Conservation (phyloP, 2,329 filamentous ascomycete species). For the Chaetothyriales sp. region DNA sequence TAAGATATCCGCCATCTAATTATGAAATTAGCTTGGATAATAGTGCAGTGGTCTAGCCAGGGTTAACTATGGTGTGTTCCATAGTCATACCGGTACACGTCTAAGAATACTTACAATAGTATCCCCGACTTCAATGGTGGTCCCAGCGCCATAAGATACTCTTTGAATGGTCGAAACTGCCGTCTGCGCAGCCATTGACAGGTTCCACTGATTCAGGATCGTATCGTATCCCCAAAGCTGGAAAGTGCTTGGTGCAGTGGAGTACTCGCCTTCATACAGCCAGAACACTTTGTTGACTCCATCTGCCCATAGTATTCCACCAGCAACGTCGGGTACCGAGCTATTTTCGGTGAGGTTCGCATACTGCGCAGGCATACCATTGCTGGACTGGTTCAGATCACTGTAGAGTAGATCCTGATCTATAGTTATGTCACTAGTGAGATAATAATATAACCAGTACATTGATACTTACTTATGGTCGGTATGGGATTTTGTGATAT, state of each 20-base stretch:
- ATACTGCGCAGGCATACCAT: constrained; percentile 39
- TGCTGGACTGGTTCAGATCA: constrained; percentile 36
- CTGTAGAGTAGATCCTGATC: constrained; percentile 45
- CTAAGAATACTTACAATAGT: constrained; percentile 27
- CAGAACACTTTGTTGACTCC: constrained; percentile 50
- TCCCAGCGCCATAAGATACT: constrained; percentile 45
- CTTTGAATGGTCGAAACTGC: constrained; percentile 27
- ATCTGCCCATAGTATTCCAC: constrained; percentile 45
- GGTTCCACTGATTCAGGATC: constrained; percentile 43
- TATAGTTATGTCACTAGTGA: constrained; percentile 16
- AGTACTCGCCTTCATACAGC: constrained; percentile 47
- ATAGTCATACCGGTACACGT: no score
- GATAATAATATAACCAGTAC: neutral
- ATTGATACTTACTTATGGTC: constrained; percentile 39
- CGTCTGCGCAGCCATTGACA: constrained; percentile 25
- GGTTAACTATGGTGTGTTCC: no score
- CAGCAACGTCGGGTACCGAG: constrained; percentile 39
- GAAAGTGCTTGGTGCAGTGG: constrained; percentile 31
- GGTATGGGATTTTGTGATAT: constrained; percentile 37
- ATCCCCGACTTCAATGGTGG: constrained; percentile 42
- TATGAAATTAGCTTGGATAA: neutral
- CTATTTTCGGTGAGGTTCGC: constrained; percentile 47
- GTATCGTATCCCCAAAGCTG: constrained; percentile 46
- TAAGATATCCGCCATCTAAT: constrained; percentile 45
- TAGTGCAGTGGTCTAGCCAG: neutral